phyloP scores from a whole-genome alignment of 768 basidiomycete genomes.

The Gymnopilus junonius region DNA sequence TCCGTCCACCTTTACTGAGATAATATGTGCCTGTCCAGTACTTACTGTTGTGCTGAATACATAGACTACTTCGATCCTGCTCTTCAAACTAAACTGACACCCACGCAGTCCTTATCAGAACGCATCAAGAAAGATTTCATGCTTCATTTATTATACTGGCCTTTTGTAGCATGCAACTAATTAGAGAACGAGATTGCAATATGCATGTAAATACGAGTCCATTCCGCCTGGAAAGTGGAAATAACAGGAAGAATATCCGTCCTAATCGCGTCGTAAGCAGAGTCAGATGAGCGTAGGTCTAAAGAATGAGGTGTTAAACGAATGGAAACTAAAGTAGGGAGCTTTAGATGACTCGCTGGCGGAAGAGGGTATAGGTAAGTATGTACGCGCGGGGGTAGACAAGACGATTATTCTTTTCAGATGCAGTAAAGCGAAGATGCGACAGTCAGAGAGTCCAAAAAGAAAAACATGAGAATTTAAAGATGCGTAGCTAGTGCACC shows the following conservation, averaged over 20 bases:
- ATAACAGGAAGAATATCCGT: slow-evolving; percentile 1
- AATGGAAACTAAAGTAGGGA: slow-evolving; percentile 2
- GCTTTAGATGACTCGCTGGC: neutral
- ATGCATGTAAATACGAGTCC: slow-evolving; percentile 5
- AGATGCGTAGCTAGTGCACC: slow-evolving; percentile 3
- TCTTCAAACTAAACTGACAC: neutral
- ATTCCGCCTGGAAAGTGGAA: neutral
- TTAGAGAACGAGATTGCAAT: neutral
- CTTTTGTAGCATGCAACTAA: neutral
- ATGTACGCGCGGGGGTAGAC: neutral
- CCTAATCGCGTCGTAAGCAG: neutral
- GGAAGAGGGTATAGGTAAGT: slow-evolving; percentile 3
- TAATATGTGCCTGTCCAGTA: neutral
- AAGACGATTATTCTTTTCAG: neutral
- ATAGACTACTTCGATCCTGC: neutral
- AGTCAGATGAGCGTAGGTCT: neutral
- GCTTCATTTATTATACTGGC: neutral
- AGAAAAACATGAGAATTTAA: neutral
- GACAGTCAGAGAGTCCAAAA: neutral
- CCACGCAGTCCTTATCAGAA: neutral
- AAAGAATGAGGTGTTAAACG: slow-evolving; percentile 11
- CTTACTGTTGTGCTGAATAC: neutral
- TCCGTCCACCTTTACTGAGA: neutral
- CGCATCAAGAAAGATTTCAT: neutral
- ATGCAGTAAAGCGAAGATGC: neutral